Evolutionary conservation across 257 asterid species (phyloP), one percentile per base, ranked within the genome.

Genomic region (Penstemon newberryi): DNA sequence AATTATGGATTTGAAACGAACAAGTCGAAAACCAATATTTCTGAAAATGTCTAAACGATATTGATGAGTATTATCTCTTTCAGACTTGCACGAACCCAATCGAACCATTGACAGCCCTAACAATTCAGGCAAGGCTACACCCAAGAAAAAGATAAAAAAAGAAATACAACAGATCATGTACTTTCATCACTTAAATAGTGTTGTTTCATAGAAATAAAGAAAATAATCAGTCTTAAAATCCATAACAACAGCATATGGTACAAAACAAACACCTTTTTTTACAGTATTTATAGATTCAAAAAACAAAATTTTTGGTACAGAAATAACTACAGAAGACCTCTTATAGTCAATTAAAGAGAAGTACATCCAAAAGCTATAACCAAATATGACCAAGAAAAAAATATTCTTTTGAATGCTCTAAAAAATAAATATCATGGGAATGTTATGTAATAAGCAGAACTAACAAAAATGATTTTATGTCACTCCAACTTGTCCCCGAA

Each of bases 401-500:
- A 60, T 65, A 76, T 13, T 19, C 43, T n/a, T 19, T 43, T 60
- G 5, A 40, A 40, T 73, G 76, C 67, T 72, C 64, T 70, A 51
- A 39, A n/a, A 55, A 33, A 46, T 46, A 57, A 67, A 50, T 57
- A 73, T 57, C 49, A 67, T 25, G 38, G 8, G 67, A 79, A 60
- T 42, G 56, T 73, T 15, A 69, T 71, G 18, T 39, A 70, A 13
- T 65, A 67, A 69, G 82, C 87, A 87, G 86, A 81, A 77, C 75
- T 54, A 52, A 53, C 63, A 81, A 82, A 81, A 73, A 77, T 12
- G 46, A 39, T 10, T 73, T 50, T 66, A 83, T 83, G 89, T 87
- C 63, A 46, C 78, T 70, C 70, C 77, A 70, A 54, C 75, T 53
- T 59, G 40, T 57, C 74, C 78, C 55, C 66, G 10, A 41, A 62